Evolutionary conservation across 2,329 filamentous ascomycete species (phyloP).

Genomic region (Pseudogymnoascus sp.): DNA sequence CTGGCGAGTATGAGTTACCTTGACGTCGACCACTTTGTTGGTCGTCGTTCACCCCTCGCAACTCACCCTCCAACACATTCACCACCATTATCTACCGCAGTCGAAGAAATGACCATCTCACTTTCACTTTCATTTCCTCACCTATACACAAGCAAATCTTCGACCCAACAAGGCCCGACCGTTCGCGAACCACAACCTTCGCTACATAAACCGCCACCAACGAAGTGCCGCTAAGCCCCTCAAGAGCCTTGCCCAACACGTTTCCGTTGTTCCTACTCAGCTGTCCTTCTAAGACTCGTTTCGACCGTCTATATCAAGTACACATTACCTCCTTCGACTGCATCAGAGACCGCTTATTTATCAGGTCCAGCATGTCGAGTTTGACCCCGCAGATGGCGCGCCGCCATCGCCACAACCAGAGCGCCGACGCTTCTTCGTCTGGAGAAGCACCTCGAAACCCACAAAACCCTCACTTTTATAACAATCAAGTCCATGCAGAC

Average conservation of each 20-base stretch:
- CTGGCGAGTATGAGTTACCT: constrained; percentile 6
- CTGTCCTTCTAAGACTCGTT: neutral
- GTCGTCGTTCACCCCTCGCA: neutral
- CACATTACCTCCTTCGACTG: constrained; percentile 20
- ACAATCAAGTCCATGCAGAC: constrained; percentile 32
- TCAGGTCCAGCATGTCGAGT: constrained; percentile 41
- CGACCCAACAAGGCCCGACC: constrained; percentile 1
- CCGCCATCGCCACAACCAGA: constrained; percentile 26
- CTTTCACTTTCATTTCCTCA: constrained; percentile 2
- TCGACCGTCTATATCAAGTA: constrained; percentile 9
- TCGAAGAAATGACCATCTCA: constrained; percentile 9
- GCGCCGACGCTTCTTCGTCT: constrained; percentile 16
- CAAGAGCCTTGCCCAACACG: constrained; percentile 13
- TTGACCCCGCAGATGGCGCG: constrained; percentile 32
- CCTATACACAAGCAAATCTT: constrained; percentile 9
- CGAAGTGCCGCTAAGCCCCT: constrained; percentile 4
- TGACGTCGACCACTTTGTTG: constrained; percentile 6
- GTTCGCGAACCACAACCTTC: neutral
- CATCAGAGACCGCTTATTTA: constrained; percentile 39
- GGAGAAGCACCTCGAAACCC: constrained; percentile 25
- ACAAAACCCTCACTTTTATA: constrained; percentile 38
- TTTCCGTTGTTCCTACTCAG: constrained; percentile 19
- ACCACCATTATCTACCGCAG: constrained; percentile 2
- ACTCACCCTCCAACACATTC: constrained; percentile 3
- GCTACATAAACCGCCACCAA: constrained; percentile 8